Evolutionary conservation across 352 stramenopile species (phyloP).

Genomic region (Globisporangium spiculum): DNA sequence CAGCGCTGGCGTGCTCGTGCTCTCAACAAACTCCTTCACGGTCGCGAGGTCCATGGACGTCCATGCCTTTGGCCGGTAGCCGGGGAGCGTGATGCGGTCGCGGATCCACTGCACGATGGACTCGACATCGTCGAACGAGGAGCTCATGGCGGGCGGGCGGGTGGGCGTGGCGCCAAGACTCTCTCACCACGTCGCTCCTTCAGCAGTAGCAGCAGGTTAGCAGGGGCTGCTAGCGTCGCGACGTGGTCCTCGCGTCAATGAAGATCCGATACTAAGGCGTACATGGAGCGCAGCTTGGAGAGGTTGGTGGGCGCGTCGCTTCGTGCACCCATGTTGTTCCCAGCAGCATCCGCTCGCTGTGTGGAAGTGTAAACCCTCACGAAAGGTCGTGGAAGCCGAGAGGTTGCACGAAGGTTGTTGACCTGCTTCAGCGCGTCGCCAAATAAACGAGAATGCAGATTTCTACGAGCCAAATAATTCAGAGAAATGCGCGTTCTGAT

Average conservation of each 20-base stretch:
- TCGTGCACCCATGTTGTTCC: neutral
- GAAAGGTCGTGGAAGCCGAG: neutral
- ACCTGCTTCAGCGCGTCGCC: no score
- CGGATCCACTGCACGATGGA: constrained; percentile 83
- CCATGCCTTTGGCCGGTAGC: constrained; percentile 70
- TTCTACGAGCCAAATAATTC: no score
- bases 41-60: constrained; percentile 72
- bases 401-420: neutral
- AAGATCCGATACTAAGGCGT: constrained; percentile 2
- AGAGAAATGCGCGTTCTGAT: no score
- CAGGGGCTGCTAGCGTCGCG: neutral
- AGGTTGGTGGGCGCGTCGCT: neutral
- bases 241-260: neutral
- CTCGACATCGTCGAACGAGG: constrained; percentile 85
- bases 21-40: constrained; percentile 83
- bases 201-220: neutral
- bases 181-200: neutral
- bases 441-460: no score
- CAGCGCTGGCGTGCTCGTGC: constrained; percentile 56
- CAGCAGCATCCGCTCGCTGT: neutral
- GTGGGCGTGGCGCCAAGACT: neutral
- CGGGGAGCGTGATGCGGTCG: constrained; percentile 71
- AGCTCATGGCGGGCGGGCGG: constrained; percentile 43
- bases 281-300: neutral
- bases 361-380: neutral